A percentile compares a stretch with the other conserved stretches of the same genome.
phyloP scores from a whole-genome alignment of 306 rosid genomes.

The Oemleria cerasiformis region DNA sequence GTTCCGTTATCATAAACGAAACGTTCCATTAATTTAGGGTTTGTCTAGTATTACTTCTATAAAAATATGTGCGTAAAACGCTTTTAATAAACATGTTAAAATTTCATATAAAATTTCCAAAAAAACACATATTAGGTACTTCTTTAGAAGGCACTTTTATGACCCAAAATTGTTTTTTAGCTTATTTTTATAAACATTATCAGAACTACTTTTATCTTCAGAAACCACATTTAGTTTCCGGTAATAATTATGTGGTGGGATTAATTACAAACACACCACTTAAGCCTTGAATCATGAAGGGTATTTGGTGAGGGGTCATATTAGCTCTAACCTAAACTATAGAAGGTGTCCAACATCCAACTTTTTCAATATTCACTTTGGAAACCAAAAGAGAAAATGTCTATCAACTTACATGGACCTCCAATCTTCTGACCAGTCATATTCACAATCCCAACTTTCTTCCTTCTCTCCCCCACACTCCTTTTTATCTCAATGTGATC shows the following conservation, averaged over 20 bases:
- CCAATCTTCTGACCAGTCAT: conserved; percentile 30
- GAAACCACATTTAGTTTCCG: no score
- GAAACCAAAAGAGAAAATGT: conserved; percentile 33
- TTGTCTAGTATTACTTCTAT: no score
- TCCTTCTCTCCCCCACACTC: conserved; percentile 31
- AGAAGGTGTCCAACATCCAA: conserved; percentile 40
- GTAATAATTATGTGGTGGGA: conserved; percentile 10
- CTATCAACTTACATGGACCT: conserved; percentile 30
- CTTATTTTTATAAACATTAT: no score
- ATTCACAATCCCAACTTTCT: conserved; percentile 30
- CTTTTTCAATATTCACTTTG: conserved; percentile 50
- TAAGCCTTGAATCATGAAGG: conserved; percentile 55
- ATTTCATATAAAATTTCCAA: no score
- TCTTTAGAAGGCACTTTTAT: no score
- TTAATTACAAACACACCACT: conserved; percentile 10
- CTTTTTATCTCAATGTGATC: conserved; percentile 20
- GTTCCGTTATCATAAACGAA: no score
- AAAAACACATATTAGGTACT: no score
- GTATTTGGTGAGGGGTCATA: conserved; percentile 64
- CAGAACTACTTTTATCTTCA: no score
- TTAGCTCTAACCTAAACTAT: conserved; percentile 14
- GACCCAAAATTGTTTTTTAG: no score
- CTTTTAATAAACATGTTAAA: no score
- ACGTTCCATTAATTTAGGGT: no score
- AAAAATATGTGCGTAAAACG: no score